A percentile compares a stretch with the other conserved stretches of the same genome.
These are phyloP conservation scores for Lentinula edodes DNA, from an alignment of 768 basidiomycete genomes.

Conservation along the genomic window DNA sequence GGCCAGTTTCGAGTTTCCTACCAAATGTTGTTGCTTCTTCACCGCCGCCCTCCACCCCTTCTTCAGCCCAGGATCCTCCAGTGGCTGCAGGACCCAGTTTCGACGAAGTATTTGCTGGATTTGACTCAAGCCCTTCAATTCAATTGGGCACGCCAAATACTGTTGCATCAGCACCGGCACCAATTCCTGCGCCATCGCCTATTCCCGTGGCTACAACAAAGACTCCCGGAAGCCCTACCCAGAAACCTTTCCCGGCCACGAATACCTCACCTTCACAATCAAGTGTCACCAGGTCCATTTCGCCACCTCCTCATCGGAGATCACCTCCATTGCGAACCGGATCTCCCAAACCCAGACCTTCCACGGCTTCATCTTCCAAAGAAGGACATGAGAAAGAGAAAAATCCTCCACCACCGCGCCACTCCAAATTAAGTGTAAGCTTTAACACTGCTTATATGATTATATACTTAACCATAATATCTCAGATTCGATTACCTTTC, in stretches of 20 bases:
- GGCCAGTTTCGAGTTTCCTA: slow-evolving; percentile 5
- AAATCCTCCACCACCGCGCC: slow-evolving; percentile 52
- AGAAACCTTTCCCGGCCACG: slow-evolving; percentile 23
- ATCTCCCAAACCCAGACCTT: slow-evolving; percentile 49
- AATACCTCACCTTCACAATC: slow-evolving; percentile 29
- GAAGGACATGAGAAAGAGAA: slow-evolving; percentile 51
- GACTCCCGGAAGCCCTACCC: slow-evolving; percentile 17
- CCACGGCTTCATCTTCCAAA: slow-evolving; percentile 52
- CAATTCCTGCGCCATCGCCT: not conserved
- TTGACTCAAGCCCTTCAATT: slow-evolving; percentile 32
- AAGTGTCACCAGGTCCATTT: slow-evolving; percentile 25
- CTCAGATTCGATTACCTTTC: slow-evolving; percentile 74
- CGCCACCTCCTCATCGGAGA: slow-evolving; percentile 35
- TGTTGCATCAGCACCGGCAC: slow-evolving; percentile 11
- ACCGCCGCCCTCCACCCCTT: slow-evolving; percentile 28
- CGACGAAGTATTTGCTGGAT: slow-evolving; percentile 54
- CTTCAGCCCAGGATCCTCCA: slow-evolving; percentile 17
- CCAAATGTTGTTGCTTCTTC: not conserved
- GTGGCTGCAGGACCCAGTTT: slow-evolving; percentile 43
- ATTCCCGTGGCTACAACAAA: slow-evolving; percentile 4
- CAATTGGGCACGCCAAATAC: slow-evolving; percentile 30
- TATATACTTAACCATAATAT: slow-evolving; percentile 7
- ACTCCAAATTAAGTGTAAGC: slow-evolving; percentile 75
- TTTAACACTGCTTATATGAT: not conserved
- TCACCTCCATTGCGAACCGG: slow-evolving; percentile 46